Evolutionary conservation across 257 asterid species (phyloP).

Genomic region (Thymus mandschuricus): DNA sequence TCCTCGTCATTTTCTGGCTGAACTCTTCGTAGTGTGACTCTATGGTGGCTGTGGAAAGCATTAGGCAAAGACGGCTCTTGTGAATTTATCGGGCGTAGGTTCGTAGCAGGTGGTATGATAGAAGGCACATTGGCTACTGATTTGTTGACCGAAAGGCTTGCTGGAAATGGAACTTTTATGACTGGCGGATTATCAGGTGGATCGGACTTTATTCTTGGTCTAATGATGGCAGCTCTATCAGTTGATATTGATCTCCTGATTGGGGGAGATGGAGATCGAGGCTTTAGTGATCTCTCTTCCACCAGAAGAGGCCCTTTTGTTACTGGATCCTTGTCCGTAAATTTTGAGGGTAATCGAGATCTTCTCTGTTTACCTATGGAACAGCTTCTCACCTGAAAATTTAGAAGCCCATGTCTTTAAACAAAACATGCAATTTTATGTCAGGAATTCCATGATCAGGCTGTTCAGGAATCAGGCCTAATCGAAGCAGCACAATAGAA

Average conservation of each 20-base stretch:
- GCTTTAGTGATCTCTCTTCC: conserved; percentile 53
- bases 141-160: conserved; percentile 61
- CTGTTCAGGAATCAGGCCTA: neutral
- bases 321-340: conserved; percentile 63
- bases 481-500: neutral
- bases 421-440: no score
- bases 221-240: conserved; percentile 60
- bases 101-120: conserved; percentile 41
- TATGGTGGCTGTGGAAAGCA: conserved; percentile 54
- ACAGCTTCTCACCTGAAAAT: conserved; percentile 66
- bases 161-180: conserved; percentile 65
- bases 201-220: conserved; percentile 55
- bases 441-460: neutral
- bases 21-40: conserved; percentile 50
- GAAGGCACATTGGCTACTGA: conserved; percentile 45
- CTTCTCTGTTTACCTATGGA: conserved; percentile 81
- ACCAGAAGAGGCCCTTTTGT: conserved; percentile 54
- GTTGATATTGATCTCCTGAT: conserved; percentile 83
- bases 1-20: conserved; percentile 67
- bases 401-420: neutral
- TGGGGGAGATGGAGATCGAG: conserved; percentile 85
- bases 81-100: conserved; percentile 37
- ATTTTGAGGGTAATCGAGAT: conserved; percentile 70
- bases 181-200: conserved; percentile 58
- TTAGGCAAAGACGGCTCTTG: conserved; percentile 59